Evolutionary conservation across 305 asterid species (phyloP), one percentile per base, ranked within the genome.

Genomic region (Andrographis paniculata): DNA sequence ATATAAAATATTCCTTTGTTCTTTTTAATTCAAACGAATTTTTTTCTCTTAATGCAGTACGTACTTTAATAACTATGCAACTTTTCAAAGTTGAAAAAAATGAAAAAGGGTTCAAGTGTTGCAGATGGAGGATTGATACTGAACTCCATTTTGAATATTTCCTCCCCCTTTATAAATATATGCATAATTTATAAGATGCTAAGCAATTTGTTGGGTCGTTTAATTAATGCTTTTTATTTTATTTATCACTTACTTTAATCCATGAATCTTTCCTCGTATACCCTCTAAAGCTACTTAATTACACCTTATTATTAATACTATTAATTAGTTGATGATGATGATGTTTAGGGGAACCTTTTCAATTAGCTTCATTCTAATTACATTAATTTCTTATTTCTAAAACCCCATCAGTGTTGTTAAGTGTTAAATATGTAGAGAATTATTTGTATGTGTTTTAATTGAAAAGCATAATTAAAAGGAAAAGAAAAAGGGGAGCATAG

Each of bases 61-160:
- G 58, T 64, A 65, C 78, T 75, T 63, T 69, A 68, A 45, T 65
- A 79, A 77, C 74, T 78, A 68, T 76, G 74, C 82, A 76, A 74
- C 89, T 78, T 84, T 84, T 72, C 49, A 72, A 72, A 71, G 69
- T 60, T 60, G 66, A 58, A 67, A 56, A 75, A 51, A 64, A 65
- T 27, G 65, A 68, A 69, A 70, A 57, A 73, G 69, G 10, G 10
- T 27, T 27, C 6, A 27, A 27, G 33, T 6, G 33, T 27, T 27
- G 33, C 61, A 55, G 48, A 67, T 60, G 58, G 64, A 10, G 68
- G 78, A 56, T 80, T 71, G 82, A 81, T 78, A 72, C 87, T 64
- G 43, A 59, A 50, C 64, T 39, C 75, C 73, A 65, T 64, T 69
- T 68, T 78, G 80, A 80, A 78, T 67, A 76, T 76, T 59, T 82